These are phyloP conservation scores for Boletus subcaerulescens DNA, from an alignment of 768 basidiomycete genomes.

Conservation along the genomic window DNA sequence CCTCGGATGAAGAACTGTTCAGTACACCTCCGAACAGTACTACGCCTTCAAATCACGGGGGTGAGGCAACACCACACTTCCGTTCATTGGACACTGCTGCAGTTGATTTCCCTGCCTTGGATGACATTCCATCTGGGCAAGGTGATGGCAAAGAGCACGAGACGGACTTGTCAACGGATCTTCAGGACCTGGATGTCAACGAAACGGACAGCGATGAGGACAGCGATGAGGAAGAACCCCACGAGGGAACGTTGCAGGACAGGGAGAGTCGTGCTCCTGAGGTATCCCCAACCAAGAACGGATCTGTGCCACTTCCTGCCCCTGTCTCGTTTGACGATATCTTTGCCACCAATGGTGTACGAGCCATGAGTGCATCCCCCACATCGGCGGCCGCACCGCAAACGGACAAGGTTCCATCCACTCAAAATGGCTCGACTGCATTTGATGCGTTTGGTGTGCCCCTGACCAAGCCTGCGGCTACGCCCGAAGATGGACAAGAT, in stretches of 20 bases:
- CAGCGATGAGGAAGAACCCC: constrained; percentile 43
- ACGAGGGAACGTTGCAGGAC: constrained; percentile 23
- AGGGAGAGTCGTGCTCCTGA: constrained; percentile 19
- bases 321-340: constrained; percentile 53
- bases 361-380: constrained; percentile 20
- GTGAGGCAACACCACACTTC: constrained; percentile 14
- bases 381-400: constrained; percentile 14
- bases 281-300: constrained; percentile 13
- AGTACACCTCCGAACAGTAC: constrained; percentile 55
- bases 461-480: constrained; percentile 15
- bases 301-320: neutral
- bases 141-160: constrained; percentile 35
- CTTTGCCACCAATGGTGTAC: constrained; percentile 33
- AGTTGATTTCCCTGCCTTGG: constrained; percentile 39
- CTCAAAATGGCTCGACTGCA: constrained; percentile 16
- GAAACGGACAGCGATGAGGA: constrained; percentile 55
- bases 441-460: constrained; percentile 43
- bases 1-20: constrained; percentile 52
- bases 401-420: constrained; percentile 14
- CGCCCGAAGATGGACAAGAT: constrained; percentile 21
- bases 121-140: constrained; percentile 22
- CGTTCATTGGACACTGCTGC: constrained; percentile 27
- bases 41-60: constrained; percentile 21
- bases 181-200: constrained; percentile 57
- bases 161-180: constrained; percentile 51